Evolutionary conservation across 2,329 filamentous ascomycete genomes (phyloP).

Genomic region (Calonectria fujianensis): DNA sequence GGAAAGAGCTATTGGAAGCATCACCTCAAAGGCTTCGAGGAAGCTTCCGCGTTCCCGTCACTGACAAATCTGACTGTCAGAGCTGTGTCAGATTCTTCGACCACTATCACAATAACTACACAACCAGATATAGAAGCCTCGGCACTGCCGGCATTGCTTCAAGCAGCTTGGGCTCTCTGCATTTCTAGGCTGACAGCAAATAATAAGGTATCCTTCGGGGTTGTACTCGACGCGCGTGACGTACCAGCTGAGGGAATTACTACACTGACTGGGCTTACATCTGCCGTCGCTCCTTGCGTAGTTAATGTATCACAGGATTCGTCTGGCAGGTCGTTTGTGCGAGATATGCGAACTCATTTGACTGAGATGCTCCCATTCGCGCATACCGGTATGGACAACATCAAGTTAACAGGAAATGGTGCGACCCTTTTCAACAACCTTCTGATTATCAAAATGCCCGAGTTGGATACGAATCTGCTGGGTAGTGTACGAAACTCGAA

Average conservation of each 20-base stretch:
- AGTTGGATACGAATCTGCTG: conserved; percentile 8
- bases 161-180: conserved; percentile 27
- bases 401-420: conserved; percentile 16
- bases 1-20: conserved; percentile 23
- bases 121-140: conserved; percentile 10
- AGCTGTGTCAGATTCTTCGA: conserved; percentile 10
- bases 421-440: conserved; percentile 24
- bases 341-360: conserved; percentile 20
- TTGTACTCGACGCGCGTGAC: conserved; percentile 21
- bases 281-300: conserved; percentile 12
- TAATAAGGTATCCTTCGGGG: conserved; percentile 20
- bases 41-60: conserved; percentile 12
- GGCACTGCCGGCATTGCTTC: conserved; percentile 22
- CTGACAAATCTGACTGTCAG: conserved; percentile 8
- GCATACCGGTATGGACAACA: conserved; percentile 28
- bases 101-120: conserved; percentile 3
- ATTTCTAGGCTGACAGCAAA: conserved; percentile 22
- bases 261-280: conserved; percentile 16
- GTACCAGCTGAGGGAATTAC: conserved; percentile 20
- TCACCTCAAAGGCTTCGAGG: conserved; percentile 24
- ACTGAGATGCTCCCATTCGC: conserved; percentile 25
- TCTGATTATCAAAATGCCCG: conserved; percentile 12
- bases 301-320: conserved; percentile 13
- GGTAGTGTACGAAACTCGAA: conserved; percentile 8
- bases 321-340: conserved; percentile 26